These are phyloP conservation scores for Rauvolfia tetraphylla DNA, from an alignment of 257 asterid genomes.

Conservation along the genomic window DNA sequence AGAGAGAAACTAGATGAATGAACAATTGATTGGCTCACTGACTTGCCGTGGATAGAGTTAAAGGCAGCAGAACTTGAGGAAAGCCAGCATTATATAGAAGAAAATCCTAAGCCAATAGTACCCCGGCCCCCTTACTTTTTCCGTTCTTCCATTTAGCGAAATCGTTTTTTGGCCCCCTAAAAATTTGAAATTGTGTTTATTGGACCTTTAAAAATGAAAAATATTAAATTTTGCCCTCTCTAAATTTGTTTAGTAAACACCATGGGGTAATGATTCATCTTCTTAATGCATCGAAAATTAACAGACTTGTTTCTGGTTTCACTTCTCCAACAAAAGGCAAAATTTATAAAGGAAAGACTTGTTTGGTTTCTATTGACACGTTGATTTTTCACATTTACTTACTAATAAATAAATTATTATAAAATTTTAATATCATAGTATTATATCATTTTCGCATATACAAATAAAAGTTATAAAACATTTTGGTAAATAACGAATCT, in stretches of 20 bases:
- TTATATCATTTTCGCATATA: too few relatives aligned
- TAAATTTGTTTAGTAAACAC: neutral
- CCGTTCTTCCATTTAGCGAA: too few relatives aligned
- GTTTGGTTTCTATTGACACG: too few relatives aligned
- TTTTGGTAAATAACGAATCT: too few relatives aligned
- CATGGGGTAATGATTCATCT: neutral
- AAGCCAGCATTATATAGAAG: neutral
- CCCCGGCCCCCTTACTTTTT: neutral
- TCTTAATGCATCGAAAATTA: neutral
- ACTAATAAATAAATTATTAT: too few relatives aligned
- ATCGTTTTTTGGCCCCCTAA: neutral
- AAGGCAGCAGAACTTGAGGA: neutral
- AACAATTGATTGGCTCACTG: neutral
- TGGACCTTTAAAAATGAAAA: neutral
- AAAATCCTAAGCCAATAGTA: neutral
- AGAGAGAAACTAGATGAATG: neutral
- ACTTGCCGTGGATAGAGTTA: neutral
- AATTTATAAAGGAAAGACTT: too few relatives aligned
- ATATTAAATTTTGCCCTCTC: neutral
- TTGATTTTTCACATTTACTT: too few relatives aligned
- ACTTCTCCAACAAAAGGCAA: too few relatives aligned
- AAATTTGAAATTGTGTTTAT: neutral
- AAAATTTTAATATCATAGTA: too few relatives aligned
- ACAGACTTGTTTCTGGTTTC: neutral
- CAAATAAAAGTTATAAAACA: too few relatives aligned